phyloP scores from a whole-genome alignment of 306 rosid genomes.

The Castanea mollissima region DNA sequence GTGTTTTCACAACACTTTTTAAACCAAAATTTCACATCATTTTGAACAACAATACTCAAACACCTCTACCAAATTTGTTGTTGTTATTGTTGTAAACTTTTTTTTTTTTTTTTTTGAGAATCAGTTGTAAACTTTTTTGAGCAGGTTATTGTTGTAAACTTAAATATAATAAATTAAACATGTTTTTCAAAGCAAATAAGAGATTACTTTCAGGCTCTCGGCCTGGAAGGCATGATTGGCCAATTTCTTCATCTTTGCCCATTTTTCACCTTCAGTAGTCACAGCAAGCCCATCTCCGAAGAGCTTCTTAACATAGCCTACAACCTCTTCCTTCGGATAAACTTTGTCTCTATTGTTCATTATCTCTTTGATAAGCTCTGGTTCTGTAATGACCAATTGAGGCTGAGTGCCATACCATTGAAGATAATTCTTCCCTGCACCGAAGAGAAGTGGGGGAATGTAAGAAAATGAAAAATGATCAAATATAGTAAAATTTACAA shows the following conservation, averaged over 20 bases:
- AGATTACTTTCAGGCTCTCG: slow-evolving; percentile 17
- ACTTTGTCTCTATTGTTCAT: slow-evolving; percentile 5
- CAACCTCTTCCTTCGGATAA: background rate
- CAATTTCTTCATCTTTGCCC: background rate
- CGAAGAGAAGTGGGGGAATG: background rate
- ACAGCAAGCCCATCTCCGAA: slow-evolving; percentile 10
- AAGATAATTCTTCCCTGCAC: slow-evolving; percentile 28
- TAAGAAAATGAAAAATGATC: background rate
- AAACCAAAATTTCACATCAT: too few relatives aligned
- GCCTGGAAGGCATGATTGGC: slow-evolving; percentile 11
- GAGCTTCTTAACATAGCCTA: background rate
- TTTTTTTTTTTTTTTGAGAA: too few relatives aligned
- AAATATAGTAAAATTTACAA: background rate
- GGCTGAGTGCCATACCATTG: slow-evolving; percentile 30
- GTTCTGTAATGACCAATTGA: slow-evolving; percentile 23
- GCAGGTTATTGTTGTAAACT: too few relatives aligned
- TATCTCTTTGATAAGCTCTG: slow-evolving; percentile 7
- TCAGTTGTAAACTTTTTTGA: too few relatives aligned
- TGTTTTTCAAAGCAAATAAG: background rate
- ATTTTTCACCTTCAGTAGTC: background rate
- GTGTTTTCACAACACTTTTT: too few relatives aligned
- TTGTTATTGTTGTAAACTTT: too few relatives aligned
- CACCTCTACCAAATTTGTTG: too few relatives aligned
- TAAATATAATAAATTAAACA: too few relatives aligned
- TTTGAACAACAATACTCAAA: too few relatives aligned